A percentile compares a stretch with the other conserved stretches of the same genome.
Evolutionary conservation across 1,284 basidiomycete genomes (phyloP).

Genomic region (Cryptococcus sp.): DNA sequence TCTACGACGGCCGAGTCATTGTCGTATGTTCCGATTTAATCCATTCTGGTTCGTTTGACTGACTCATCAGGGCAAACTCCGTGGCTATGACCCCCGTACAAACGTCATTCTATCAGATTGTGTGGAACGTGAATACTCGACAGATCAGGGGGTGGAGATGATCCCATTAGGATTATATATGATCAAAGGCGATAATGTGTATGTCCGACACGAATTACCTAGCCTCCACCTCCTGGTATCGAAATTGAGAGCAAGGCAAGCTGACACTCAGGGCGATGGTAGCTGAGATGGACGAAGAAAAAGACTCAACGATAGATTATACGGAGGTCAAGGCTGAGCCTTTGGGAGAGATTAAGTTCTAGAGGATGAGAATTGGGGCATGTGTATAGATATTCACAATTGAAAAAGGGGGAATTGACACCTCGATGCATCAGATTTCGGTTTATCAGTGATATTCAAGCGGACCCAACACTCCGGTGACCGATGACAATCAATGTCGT

Average conservation of each 20-base stretch:
- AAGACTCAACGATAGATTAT: conserved; percentile 76
- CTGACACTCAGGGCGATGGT: conserved; percentile 65
- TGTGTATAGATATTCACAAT: no score
- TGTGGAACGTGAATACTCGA: conserved; percentile 82
- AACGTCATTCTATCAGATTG: conserved; percentile 88
- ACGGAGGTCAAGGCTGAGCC: conserved; percentile 81
- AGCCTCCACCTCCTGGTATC: no score
- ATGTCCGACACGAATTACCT: no score
- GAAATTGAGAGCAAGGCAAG: neutral
- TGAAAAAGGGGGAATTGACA: no score
- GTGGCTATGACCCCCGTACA: conserved; percentile 86
- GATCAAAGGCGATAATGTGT: conserved; percentile 98
- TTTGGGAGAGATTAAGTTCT: conserved; percentile 28
- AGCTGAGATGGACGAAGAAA: conserved; percentile 81
- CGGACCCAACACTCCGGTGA: no score
- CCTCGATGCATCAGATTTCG: no score
- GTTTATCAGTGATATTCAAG: no score
- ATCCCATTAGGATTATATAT: conserved; percentile 93
- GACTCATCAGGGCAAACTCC: conserved; percentile 68
- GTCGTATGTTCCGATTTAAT: conserved; percentile 31
- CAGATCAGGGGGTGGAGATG: conserved; percentile 89
- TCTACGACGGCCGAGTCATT: conserved; percentile 47
- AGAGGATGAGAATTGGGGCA: no score
- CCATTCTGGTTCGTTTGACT: neutral
- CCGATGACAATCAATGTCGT: no score